Percentiles rank a stretch among this genome's conserved stretches.
These are phyloP conservation scores for Epichloe baconii DNA, from an alignment of 2,329 filamentous ascomycete species.

Conservation along the genomic window DNA sequence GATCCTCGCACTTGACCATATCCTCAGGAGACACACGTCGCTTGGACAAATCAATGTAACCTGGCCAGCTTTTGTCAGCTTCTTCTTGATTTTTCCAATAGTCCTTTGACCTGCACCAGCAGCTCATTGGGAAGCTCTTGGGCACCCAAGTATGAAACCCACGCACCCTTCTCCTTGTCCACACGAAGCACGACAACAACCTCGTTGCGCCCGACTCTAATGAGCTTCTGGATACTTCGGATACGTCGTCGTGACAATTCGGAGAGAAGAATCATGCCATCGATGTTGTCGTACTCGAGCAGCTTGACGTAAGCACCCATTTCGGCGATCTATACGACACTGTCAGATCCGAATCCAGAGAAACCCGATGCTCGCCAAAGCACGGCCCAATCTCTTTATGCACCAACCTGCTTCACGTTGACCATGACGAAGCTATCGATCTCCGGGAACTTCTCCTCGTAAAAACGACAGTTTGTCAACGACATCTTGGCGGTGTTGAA, in stretches of 20 bases:
- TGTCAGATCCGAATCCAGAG: conserved; percentile 1
- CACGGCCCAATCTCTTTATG: conserved; percentile 15
- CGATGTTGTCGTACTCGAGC: conserved; percentile 98
- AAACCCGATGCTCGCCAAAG: background rate
- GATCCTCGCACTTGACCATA: conserved; percentile 95
- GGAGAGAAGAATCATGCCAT: conserved; percentile 98
- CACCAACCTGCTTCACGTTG: conserved; percentile 90
- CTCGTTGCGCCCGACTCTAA: conserved; percentile 94
- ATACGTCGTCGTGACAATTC: conserved; percentile 98
- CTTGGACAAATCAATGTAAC: conserved; percentile 98
- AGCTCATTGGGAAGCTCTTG: background rate
- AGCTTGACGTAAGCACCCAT: conserved; percentile 99
- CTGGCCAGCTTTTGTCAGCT: conserved; percentile 19
- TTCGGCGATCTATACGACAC: conserved; percentile 66
- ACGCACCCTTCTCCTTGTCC: conserved; percentile 90
- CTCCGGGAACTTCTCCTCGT: conserved; percentile 88
- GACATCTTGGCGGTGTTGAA: conserved; percentile 66
- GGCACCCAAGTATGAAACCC: background rate
- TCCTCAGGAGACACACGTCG: conserved; percentile 95
- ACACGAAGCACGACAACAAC: conserved; percentile 97
- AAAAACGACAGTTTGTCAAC: conserved; percentile 92
- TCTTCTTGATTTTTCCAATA: conserved; percentile 7
- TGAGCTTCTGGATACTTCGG: conserved; percentile 96
- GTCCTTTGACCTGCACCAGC: background rate
- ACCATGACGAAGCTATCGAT: conserved; percentile 99